Percentiles rank a stretch among this genome's conserved stretches.
These are phyloP conservation scores for Biscogniauxia mediterranea DNA, from an alignment of 2,329 filamentous ascomycete species.

Conservation along the genomic window DNA sequence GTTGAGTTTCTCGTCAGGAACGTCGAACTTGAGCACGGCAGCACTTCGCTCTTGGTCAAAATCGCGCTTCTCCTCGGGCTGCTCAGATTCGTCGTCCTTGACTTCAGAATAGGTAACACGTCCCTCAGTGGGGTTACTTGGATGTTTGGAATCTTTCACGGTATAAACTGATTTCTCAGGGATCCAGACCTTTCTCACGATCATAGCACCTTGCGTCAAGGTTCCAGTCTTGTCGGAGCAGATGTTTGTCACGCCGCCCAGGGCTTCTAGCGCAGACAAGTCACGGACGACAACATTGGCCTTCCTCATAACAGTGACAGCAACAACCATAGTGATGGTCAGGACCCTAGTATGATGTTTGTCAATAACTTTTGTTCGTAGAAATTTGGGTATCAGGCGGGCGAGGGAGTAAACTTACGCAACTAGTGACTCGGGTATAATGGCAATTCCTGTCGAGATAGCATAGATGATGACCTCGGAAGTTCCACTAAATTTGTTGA, in stretches of 20 bases:
- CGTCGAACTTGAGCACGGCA: constrained; percentile 60
- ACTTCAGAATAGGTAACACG: constrained; percentile 46
- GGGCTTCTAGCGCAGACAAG: constrained; percentile 64
- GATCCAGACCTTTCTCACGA: constrained; percentile 65
- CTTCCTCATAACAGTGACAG: constrained; percentile 63
- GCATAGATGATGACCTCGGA: constrained; percentile 58
- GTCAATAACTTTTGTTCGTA: constrained; percentile 14
- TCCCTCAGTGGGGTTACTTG: constrained; percentile 60
- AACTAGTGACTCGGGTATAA: constrained; percentile 64
- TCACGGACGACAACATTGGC: constrained; percentile 65
- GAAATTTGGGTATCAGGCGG: constrained; percentile 6
- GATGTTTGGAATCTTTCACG: constrained; percentile 60
- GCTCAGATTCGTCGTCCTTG: constrained; percentile 36
- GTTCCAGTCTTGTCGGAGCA: constrained; percentile 75
- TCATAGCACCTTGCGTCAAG: constrained; percentile 67
- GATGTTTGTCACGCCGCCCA: constrained; percentile 70
- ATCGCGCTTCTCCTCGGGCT: constrained; percentile 48
- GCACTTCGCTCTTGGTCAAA: constrained; percentile 60
- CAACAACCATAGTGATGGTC: constrained; percentile 69
- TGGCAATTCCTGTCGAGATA: constrained; percentile 58
- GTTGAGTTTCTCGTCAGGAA: constrained; percentile 56
- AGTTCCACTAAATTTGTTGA: constrained; percentile 51
- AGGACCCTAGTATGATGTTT: constrained; percentile 44
- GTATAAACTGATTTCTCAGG: constrained; percentile 56
- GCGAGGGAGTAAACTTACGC: constrained; percentile 42